phyloP scores from a whole-genome alignment of 352 stramenopile species.

The Phytophthora fragariae region DNA sequence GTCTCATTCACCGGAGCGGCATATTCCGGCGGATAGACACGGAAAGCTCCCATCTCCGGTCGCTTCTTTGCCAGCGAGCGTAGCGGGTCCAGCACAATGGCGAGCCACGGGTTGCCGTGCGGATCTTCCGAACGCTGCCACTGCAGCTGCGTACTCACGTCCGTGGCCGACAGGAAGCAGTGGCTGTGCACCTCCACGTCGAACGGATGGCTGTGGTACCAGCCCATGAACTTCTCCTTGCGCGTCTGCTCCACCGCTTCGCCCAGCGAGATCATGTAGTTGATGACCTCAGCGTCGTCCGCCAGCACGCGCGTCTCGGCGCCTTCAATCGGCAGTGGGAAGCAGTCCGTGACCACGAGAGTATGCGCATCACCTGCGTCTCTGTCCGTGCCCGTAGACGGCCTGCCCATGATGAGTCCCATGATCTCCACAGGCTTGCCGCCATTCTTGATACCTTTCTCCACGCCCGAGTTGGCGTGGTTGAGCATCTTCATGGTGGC shows the following conservation, averaged over 20 bases:
- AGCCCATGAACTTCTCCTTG: constrained; percentile 99
- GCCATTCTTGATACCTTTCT: constrained; percentile 97
- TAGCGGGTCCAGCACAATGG: constrained; percentile 98
- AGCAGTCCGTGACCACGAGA: constrained; percentile 98
- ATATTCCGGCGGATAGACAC: constrained; percentile 98
- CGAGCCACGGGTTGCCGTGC: constrained; percentile 96
- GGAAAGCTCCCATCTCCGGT: constrained; percentile 97
- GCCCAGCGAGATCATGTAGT: constrained; percentile 99
- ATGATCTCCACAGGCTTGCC: constrained; percentile 99
- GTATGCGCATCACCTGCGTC: constrained; percentile 92
- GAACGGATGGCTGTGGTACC: constrained; percentile 99
- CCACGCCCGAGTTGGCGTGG: constrained; percentile 97
- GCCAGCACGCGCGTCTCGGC: constrained; percentile 96
- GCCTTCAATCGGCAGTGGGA: constrained; percentile 97
- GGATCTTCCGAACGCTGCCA: constrained; percentile 98
- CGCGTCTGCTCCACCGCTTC: constrained; percentile 95
- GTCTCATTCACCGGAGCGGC: constrained; percentile 93
- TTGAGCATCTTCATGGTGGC: constrained; percentile 98
- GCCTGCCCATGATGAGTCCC: constrained; percentile 97
- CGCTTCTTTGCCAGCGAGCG: constrained; percentile 93
- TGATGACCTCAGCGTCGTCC: constrained; percentile 97
- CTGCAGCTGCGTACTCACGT: constrained; percentile 97
- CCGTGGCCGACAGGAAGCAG: constrained; percentile 98
- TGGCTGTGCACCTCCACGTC: constrained; percentile 96
- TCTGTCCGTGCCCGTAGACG: constrained; percentile 79